Evolutionary conservation across 2,329 filamentous ascomycete species (phyloP).

Genomic region (Pseudogymnoascus sp.): DNA sequence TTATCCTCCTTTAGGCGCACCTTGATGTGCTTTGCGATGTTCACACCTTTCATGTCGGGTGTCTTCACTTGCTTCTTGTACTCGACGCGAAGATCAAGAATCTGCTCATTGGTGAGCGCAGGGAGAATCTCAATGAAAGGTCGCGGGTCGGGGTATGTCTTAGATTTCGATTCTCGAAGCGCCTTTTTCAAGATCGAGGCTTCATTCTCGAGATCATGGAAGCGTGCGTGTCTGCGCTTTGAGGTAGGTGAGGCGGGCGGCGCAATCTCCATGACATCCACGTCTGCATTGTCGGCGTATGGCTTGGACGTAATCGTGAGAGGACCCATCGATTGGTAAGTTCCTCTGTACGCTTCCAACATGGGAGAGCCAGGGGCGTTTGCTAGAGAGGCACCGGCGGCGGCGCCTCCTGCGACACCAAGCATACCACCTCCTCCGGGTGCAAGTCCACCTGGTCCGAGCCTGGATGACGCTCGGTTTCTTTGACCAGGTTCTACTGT

Average conservation of each 20-base stretch:
- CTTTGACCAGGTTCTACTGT: constrained; percentile 24
- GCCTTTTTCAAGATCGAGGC: constrained; percentile 68
- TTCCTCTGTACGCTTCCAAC: constrained; percentile 85
- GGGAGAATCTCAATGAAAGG: constrained; percentile 79
- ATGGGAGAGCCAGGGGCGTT: constrained; percentile 71
- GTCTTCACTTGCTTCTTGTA: constrained; percentile 89
- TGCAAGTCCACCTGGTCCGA: constrained; percentile 16
- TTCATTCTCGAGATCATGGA: constrained; percentile 77
- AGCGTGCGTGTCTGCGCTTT: constrained; percentile 56
- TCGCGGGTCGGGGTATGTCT: constrained; percentile 54
- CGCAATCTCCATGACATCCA: constrained; percentile 34
- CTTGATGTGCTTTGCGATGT: constrained; percentile 79
- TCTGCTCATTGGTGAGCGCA: constrained; percentile 74
- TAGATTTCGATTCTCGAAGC: constrained; percentile 50
- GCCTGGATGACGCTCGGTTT: constrained; percentile 20
- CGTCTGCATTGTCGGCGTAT: constrained; percentile 39
- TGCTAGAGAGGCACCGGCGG: constrained; percentile 34
- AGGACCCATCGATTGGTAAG: constrained; percentile 87
- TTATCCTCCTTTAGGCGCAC: constrained; percentile 63
- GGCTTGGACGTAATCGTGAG: constrained; percentile 46
- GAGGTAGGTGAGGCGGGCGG: constrained; percentile 45
- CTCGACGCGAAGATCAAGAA: constrained; percentile 75
- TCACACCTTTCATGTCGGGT: constrained; percentile 68
- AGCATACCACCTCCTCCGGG: constrained; percentile 22
- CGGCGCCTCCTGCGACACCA: constrained; percentile 24